These are phyloP conservation scores for Babesia bovis DNA, from an alignment of 169 alveolate species.

Conservation along the genomic window DNA sequence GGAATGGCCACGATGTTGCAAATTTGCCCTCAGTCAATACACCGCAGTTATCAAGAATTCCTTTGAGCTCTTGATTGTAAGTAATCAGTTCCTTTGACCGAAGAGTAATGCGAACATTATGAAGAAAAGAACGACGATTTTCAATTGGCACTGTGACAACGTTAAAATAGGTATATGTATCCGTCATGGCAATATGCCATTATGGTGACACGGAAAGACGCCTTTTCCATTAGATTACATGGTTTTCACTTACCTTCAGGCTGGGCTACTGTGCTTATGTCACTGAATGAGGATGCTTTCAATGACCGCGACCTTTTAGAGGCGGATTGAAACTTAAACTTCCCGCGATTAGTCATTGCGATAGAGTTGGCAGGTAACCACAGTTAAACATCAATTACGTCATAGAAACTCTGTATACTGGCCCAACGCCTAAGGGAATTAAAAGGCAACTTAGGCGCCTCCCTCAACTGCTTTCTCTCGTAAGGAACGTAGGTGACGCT, in stretches of 20 bases:
- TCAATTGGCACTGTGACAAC: conserved; percentile 8
- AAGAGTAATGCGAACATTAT: conserved; percentile 37
- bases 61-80: conserved; percentile 44
- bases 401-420: too few relatives aligned
- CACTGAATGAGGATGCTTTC: conserved; percentile 36
- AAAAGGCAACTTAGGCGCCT: too few relatives aligned
- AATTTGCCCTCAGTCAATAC: conserved; percentile 1
- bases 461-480: conserved; percentile 37
- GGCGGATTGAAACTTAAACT: conserved; percentile 61
- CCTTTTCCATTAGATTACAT: background rate
- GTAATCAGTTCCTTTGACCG: conserved; percentile 47
- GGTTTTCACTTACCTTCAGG: conserved; percentile 20
- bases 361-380: background rate
- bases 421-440: too few relatives aligned
- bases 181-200: background rate
- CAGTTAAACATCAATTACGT: too few relatives aligned
- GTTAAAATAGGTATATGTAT: background rate
- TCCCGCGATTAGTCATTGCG: conserved; percentile 48
- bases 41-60: conserved; percentile 13
- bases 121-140: conserved; percentile 36
- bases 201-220: background rate
- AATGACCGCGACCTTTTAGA: conserved; percentile 56
- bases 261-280: conserved; percentile 25
- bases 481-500: conserved; percentile 57
- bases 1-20: background rate